Evolutionary conservation across 768 basidiomycete species (phyloP), one percentile per base, ranked within the genome.

Genomic region (Hortiboletus flavorubellus): DNA sequence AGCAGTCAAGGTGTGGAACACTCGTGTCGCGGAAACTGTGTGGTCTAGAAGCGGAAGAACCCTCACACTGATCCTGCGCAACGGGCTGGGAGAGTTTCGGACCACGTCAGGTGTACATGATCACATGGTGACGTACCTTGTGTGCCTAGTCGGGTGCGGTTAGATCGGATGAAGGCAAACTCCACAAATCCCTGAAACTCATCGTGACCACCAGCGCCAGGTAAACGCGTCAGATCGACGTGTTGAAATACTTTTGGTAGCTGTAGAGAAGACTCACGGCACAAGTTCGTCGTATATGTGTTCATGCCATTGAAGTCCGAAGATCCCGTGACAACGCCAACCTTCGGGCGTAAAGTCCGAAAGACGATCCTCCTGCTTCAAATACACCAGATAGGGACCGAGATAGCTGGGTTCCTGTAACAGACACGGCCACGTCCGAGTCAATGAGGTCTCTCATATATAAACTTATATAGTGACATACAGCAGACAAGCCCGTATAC

Each of bases 281-380:
- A 78, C 45, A 87, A 75, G 59, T 84, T 82, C 11, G 83, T 86
- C 5, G 85, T 85, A 64, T 87, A 87, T 0, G 85, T 85, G 68
- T 86, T 87, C 79, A 86, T 81, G 33, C 85, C 85, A 64, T 85
- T 86, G 68, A 86, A 87, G 65, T 85, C 86, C 2, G 84, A 84
- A 2, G 83, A 86, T 43, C 80, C 82, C 50, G 81, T 80, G 38
- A 87, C 82, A 34, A 87, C 62, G 71, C 72, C 56, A 78, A 64
- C 59, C 84, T 33, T 82, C 83, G 8, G 73, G 63, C 1, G 83
- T 82, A 62, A 82, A 84, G 41, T 76, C 75, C 0, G 82, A 81
- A 43, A 86, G 78, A n/a, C 83, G 79, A 52, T 80, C 75, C 14
- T 80, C 79, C 51, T 78, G 74, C 23, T 79, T 73, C 73, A 87